Evolutionary conservation across 768 basidiomycete species (phyloP), one percentile per base, ranked within the genome.

Genomic region (Suillus weaverae): DNA sequence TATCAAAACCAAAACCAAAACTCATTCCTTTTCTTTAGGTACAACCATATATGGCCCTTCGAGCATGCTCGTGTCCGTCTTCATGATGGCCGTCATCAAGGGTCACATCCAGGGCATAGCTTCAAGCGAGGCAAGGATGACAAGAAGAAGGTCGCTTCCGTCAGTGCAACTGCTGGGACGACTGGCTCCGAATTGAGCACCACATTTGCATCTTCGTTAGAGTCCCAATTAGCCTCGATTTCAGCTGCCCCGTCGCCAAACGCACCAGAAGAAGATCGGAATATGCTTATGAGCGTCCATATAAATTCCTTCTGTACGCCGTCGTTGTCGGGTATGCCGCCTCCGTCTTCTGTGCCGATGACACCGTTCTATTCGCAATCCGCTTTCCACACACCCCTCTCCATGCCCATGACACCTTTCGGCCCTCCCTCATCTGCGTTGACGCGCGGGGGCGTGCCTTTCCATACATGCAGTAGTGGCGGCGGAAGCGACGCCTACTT

Each of bases 21-120:
- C 62, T 18, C 26, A 5, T 60, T 41, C 60, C 8, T 33, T 33
- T 48, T 33, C 32, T 33, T 46, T n/a, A 95, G 94, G 67, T 99
- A 97, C 79, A 89, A 91, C 65, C 91, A 99, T 74, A 97, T 99
- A 64, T 99, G 95, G 94, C 97, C 97, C 0, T 98, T 95, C 68
- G 95, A 97, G 72, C 94, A 96, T 71, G 91, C 96, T 26, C 89
- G 97, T 44, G 95, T 98, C 5, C 84, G 89, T 55, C 80, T 98
- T 10, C 76, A 76, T 30, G 76, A 76, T 51, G 66, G 61, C 80
- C 83, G 65, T 71, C 73, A 66, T 70, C 74, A 68, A 53, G 76
- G 74, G 30, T 77, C 73, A 20, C 72, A 76, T 61, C 60, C 33
- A 2, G 67, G 70, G 10, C 13, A 30, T 36, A n/a, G 10, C 53